A percentile compares a stretch with the other conserved stretches of the same genome.
These are phyloP conservation scores for Astragalus glycyphyllos DNA, from an alignment of 306 rosid genomes.

Conservation along the genomic window DNA sequence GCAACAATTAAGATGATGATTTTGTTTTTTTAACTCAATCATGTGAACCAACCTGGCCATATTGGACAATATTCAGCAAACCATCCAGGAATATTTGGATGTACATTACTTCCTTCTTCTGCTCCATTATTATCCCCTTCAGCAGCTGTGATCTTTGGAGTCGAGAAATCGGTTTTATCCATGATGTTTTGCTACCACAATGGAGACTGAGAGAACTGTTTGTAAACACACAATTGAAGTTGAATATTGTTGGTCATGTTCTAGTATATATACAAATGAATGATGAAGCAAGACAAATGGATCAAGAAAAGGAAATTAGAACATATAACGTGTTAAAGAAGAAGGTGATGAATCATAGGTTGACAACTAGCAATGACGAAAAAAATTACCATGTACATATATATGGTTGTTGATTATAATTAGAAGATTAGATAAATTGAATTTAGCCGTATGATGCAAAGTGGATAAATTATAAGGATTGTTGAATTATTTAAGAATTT, in stretches of 20 bases:
- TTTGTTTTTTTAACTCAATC: neutral
- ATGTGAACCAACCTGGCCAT: conserved; percentile 68
- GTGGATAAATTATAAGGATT: neutral
- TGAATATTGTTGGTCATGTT: conserved; percentile 33
- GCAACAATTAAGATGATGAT: neutral
- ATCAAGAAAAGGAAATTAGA: neutral
- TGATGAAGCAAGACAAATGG: conserved; percentile 4
- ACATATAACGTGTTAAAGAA: conserved; percentile 40
- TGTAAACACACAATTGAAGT: neutral
- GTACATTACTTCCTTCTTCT: conserved; percentile 19
- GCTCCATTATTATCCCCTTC: conserved; percentile 19
- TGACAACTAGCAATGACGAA: conserved; percentile 2
- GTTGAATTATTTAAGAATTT: too few species aligned
- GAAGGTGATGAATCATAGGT: conserved; percentile 29
- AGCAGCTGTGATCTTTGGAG: conserved; percentile 6
- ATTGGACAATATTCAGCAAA: conserved; percentile 64
- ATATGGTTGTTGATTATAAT: conserved; percentile 18
- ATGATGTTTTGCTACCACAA: too few species aligned
- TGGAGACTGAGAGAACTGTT: too few species aligned
- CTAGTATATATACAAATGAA: neutral
- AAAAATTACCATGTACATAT: neutral
- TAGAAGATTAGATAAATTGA: conserved; percentile 6
- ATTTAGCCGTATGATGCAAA: conserved; percentile 9
- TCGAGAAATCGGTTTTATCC: conserved; percentile 24
- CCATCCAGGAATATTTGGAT: conserved; percentile 62